phyloP scores from a whole-genome alignment of 2,329 filamentous ascomycete species.

The Teratosphaeria pseudoeucalypti region DNA sequence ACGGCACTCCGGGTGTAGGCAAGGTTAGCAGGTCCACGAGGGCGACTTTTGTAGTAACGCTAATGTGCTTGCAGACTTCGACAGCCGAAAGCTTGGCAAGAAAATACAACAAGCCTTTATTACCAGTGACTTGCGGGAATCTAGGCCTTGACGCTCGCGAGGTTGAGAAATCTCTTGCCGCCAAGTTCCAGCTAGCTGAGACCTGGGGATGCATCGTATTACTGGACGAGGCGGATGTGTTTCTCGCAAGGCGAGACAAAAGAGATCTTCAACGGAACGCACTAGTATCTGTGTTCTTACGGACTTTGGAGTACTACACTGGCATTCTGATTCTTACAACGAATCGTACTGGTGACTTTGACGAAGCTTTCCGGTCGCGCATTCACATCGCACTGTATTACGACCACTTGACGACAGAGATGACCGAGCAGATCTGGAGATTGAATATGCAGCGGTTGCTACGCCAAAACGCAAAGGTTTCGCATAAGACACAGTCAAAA shows the following conservation, averaged over 20 bases:
- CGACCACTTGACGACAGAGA: too few species aligned
- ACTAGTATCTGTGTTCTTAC: slow-evolving; percentile 27
- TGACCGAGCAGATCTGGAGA: too few species aligned
- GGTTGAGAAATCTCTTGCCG: slow-evolving; percentile 8
- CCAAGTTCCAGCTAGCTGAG: slow-evolving; percentile 36
- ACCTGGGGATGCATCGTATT: slow-evolving; percentile 45
- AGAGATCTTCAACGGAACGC: slow-evolving; percentile 23
- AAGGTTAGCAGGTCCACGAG: slow-evolving; percentile 14
- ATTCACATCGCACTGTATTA: too few species aligned
- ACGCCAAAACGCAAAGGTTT: too few species aligned
- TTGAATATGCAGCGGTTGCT: too few species aligned
- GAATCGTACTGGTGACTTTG: slow-evolving; percentile 7
- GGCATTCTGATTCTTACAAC: slow-evolving; percentile 20
- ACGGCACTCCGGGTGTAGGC: slow-evolving; percentile 27
- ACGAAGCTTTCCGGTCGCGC: not conserved
- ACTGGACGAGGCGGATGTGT: slow-evolving; percentile 52
- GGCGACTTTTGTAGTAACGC: too few species aligned
- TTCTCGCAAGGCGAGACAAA: slow-evolving; percentile 41
- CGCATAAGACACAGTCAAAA: too few species aligned
- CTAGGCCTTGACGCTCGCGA: slow-evolving; percentile 8
- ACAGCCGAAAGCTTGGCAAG: slow-evolving; percentile 21
- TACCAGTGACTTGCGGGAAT: slow-evolving; percentile 15
- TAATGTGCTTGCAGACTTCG: not conserved
- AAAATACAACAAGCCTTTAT: slow-evolving; percentile 31
- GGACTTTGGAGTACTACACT: slow-evolving; percentile 14